Percentiles rank a stretch among this genome's conserved stretches.
These are phyloP conservation scores for Cryptococcus floricola DNA, from an alignment of 1,284 basidiomycete genomes.

Conservation along the genomic window DNA sequence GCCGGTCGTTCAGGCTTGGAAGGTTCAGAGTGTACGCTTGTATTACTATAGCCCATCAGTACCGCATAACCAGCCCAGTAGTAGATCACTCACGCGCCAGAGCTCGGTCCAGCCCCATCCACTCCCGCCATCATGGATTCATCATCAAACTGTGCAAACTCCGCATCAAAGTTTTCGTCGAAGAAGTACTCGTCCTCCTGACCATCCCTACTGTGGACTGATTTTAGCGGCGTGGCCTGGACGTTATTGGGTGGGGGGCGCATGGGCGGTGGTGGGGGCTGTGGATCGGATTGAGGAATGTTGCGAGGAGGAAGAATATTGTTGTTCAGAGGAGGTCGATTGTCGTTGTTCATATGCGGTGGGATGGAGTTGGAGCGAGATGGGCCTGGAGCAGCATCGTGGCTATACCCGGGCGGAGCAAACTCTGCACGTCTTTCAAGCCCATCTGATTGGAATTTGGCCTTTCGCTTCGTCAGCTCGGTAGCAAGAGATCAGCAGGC, in stretches of 20 bases:
- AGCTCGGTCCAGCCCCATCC: constrained; percentile 6
- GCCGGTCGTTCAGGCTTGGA: constrained; percentile 8
- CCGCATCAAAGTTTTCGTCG: constrained; percentile 35
- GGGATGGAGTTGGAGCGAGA: constrained; percentile 21
- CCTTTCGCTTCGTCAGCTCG: constrained; percentile 49
- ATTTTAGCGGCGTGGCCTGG: constrained; percentile 29
- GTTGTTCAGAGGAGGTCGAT: neutral
- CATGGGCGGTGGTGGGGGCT: neutral
- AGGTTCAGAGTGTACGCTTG: neutral
- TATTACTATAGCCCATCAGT: neutral
- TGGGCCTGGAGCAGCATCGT: constrained; percentile 17
- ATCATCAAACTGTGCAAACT: constrained; percentile 25
- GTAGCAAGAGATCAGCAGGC: neutral
- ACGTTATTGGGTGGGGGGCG: neutral
- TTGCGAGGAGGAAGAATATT: constrained; percentile 1
- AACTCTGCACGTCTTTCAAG: constrained; percentile 77
- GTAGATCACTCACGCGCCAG: neutral
- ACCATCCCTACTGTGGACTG: constrained; percentile 14
- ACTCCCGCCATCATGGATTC: constrained; percentile 31
- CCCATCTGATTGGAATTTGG: constrained; percentile 69
- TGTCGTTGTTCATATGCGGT: constrained; percentile 8
- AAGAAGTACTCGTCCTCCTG: constrained; percentile 6
- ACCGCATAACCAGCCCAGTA: neutral
- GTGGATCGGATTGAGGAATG: neutral
- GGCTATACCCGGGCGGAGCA: constrained; percentile 37